phyloP scores from a whole-genome alignment of 1,284 basidiomycete species.

The Cutaneotrichosporon sp. region DNA sequence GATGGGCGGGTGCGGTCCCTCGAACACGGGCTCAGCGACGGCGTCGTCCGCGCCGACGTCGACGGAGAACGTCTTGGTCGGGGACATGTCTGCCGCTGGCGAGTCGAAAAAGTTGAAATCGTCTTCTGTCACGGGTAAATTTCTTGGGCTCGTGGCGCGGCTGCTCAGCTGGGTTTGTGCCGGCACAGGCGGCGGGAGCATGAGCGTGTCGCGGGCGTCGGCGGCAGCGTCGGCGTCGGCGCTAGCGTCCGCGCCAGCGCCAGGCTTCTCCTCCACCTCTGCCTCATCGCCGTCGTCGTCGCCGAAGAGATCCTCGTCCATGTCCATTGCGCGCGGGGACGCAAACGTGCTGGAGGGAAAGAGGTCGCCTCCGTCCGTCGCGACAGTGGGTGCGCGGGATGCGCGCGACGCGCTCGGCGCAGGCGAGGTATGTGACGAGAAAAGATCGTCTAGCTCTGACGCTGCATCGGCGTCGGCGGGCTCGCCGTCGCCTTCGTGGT shows the following conservation, averaged over 20 bases:
- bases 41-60: too few species aligned
- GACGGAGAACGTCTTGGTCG: background rate
- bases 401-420: conserved; percentile 1
- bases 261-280: background rate
- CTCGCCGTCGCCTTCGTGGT: conserved; percentile 8
- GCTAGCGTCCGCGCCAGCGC: background rate
- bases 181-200: background rate
- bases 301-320: conserved; percentile 25
- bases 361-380: conserved; percentile 2
- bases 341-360: conserved; percentile 10
- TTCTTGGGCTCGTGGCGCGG: background rate
- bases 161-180: background rate
- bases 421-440: conserved; percentile 26
- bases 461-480: conserved; percentile 8
- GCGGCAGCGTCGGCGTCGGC: too few species aligned
- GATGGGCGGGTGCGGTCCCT: background rate
- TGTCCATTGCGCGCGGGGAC: conserved; percentile 7
- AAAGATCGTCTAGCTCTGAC: conserved; percentile 37
- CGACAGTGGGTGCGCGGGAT: background rate
- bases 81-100: conserved; percentile 18
- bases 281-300: conserved; percentile 1
- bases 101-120: conserved; percentile 47
- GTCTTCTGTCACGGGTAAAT: conserved; percentile 34
- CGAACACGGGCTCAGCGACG: background rate
- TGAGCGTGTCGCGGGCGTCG: background rate